Base-by-base conservation (phyloP, 768 basidiomycete genomes). In the Antrodiella citrinella region DNA sequence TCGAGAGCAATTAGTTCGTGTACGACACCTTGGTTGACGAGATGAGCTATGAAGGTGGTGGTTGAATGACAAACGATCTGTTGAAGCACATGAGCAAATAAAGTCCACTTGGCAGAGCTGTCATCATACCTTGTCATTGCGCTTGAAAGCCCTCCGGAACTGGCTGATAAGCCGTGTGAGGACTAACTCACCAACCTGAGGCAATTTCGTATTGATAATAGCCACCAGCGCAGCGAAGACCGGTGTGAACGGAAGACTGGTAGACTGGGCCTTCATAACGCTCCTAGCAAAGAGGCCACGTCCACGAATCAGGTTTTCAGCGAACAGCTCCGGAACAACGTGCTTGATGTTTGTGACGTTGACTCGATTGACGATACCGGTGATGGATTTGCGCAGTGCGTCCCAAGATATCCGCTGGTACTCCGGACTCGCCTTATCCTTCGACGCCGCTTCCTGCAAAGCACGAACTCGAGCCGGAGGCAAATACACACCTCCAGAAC, bases 351-450 rank as follows among this genome's bases (percentile, higher is more conserved):
- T 98, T 58, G 84, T 76, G 18, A 92, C 77, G 66, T 98, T 97
- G 71, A 99, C 91, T 75, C 96, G 87, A 75, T 99, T 99, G 75
- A 98, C 95, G 58, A 98, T 86, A 91, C 96, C 96, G 23, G 96
- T 98, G 61, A 99, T 88, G 46, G 86, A 90, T 69, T 99, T 99
- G 63, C 94, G 84, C 52, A 99, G 71, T 1, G 96, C 96, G 62
- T 99, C 96, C 96, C 96, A 99, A 9, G 91, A 89, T 52, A 99
- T 69, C 9, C 96, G 79, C 67, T 99, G 96, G 67, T 88, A 98
- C 69, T 96, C 94, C 18, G 84, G 60, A 52, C 87, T 86, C 44
- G 74, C 72, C 71, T 94, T 94, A 73, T 96, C 91, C 54, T 75
- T 69, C 4, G 80, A 68, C 5, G 91, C 91, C 24, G 86, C 88